A percentile compares a stretch with the other conserved stretches of the same genome.
phyloP scores from a whole-genome alignment of 2,329 filamentous ascomycete genomes.

The Beauveria brongniartii region DNA sequence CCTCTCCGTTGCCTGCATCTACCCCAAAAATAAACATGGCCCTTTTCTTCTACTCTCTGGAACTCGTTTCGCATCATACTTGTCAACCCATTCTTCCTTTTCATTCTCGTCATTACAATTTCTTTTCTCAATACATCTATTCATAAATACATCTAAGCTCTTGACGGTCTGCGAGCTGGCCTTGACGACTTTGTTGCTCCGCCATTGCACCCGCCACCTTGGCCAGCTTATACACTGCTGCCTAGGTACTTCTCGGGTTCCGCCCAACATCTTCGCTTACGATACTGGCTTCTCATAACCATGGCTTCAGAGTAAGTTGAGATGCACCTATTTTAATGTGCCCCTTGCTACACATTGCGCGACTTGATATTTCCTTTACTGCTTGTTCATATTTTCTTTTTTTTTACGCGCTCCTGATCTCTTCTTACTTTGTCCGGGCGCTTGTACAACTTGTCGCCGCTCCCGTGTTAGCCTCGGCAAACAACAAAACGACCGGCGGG shows the following conservation, averaged over 20 bases:
- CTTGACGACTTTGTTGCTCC: neutral
- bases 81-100: neutral
- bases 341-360: neutral
- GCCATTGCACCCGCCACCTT: too few relatives aligned
- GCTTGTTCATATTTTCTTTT: neutral
- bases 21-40: neutral
- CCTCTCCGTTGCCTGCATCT: neutral
- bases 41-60: too few relatives aligned
- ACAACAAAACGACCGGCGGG: neutral
- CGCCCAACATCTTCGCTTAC: neutral
- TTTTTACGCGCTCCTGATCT: neutral
- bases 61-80: neutral
- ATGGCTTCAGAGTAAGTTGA: conserved; percentile 7
- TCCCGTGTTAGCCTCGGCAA: conserved; percentile 10
- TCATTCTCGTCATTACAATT: neutral
- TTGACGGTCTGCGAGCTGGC: neutral
- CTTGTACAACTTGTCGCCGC: neutral
- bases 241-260: neutral
- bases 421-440: neutral
- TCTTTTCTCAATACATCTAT: neutral
- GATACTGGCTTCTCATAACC: neutral
- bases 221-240: too few relatives aligned
- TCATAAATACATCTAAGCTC: neutral
- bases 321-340: neutral
- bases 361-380: neutral